phyloP scores from a whole-genome alignment of 768 basidiomycete species.

The Rhizopogon vesiculosus region DNA sequence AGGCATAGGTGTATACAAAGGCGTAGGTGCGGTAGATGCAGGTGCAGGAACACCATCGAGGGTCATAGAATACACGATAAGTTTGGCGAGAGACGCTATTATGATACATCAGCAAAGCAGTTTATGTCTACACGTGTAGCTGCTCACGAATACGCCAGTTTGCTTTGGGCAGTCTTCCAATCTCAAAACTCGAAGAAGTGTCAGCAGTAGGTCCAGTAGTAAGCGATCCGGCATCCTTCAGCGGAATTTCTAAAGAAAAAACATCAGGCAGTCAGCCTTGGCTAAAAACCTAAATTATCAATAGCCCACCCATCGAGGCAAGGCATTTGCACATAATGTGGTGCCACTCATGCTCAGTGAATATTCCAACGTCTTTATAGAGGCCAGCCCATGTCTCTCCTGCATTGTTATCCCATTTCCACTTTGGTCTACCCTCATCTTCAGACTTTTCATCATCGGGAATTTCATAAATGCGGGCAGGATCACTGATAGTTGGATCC shows the following conservation, averaged over 20 bases:
- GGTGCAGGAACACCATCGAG: conserved; percentile 54
- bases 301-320: conserved; percentile 66
- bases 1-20: conserved; percentile 64
- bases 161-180: conserved; percentile 66
- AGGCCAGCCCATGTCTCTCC: conserved; percentile 46
- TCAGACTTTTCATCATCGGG: conserved; percentile 60
- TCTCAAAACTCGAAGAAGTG: conserved; percentile 43
- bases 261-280: background rate
- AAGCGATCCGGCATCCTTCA: conserved; percentile 69
- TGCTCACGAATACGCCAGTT: conserved; percentile 68
- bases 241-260: conserved; percentile 53
- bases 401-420: conserved; percentile 40
- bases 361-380: conserved; percentile 65
- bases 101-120: background rate
- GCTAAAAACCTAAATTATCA: background rate
- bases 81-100: conserved; percentile 72
- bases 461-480: conserved; percentile 56
- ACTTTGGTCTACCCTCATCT: conserved; percentile 55
- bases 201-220: conserved; percentile 77
- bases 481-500: conserved; percentile 72
- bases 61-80: conserved; percentile 88
- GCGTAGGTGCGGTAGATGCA: conserved; percentile 64
- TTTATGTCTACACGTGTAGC: background rate
- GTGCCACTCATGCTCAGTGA: conserved; percentile 80
- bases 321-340: conserved; percentile 88